Base-by-base conservation (phyloP, 1,139 yeast species). In the Blastobotrys elegans region DNA sequence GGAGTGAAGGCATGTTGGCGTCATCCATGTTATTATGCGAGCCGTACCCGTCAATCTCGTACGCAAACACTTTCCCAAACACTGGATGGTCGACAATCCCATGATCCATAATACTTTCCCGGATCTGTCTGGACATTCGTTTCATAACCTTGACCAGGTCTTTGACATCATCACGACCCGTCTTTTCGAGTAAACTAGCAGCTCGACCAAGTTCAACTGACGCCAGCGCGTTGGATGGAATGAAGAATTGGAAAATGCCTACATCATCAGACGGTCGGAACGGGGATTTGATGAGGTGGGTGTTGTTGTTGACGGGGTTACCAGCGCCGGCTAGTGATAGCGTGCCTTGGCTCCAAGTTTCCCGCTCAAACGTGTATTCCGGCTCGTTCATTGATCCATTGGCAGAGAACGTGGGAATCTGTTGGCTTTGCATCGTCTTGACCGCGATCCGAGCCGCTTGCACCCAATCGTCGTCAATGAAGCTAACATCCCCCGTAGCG, bases 251-350 rank as follows among this genome's bases (percentile, higher is more conserved):
- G 48, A 77, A 77, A 18, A 83, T 79, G 32, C 90, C 81, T 1
- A 95, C 89, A 65, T 88, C 96, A 63, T 88, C 96, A 30, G 94
- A 83, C 4, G 96, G 96, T 56, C 96, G 70, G 63, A 89, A 89
- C 0, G 95, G 94, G n/a, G 94, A 83, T 48, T 95, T 70, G 10
- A 88, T 70, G 51, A 88, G 69, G 0, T 94, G 89, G 0, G 88
- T 82, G 35, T 76, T 79, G 47, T 61, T 75, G 55, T 82, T 82
- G 1, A 85, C 92, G 0, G 96, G 96, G 59, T 86, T 84, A 0
- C 96, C 96, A 1, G 76, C 75, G 0, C 96, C 96, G 0, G 76
- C 76, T 43, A 88, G 69, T 4, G 89, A 82, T 48, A 86, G 72
- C 0, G 96, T 88, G 60, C 89, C 96, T 0, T 94, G 75, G 0